These are phyloP conservation scores for Rhodotorula sp. DNA, from an alignment of 1,284 basidiomycete species.

Conservation along the genomic window DNA sequence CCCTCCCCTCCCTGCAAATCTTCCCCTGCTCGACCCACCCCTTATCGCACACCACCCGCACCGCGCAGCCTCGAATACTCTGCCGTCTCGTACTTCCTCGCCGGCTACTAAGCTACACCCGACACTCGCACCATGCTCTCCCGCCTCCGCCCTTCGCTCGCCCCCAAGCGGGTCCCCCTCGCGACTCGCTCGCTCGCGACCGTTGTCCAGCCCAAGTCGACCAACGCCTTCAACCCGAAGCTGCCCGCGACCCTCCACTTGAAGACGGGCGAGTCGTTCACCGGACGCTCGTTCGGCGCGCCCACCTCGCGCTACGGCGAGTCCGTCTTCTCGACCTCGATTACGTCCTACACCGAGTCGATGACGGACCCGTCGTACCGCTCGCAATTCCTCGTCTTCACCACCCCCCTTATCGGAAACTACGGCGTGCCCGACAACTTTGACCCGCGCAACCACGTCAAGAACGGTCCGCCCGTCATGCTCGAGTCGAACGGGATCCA, in stretches of 20 bases:
- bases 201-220: conserved; percentile 21
- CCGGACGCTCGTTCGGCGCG: conserved; percentile 84
- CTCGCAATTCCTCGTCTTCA: conserved; percentile 97
- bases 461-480: conserved; percentile 70
- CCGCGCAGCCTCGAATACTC: conserved; percentile 31
- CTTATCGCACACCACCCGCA: not conserved
- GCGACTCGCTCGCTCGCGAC: conserved; percentile 28
- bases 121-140: conserved; percentile 18
- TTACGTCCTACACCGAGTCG: conserved; percentile 98
- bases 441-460: conserved; percentile 51
- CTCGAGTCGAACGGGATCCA: conserved; percentile 88
- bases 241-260: conserved; percentile 85
- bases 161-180: conserved; percentile 14
- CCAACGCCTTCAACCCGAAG: conserved; percentile 36
- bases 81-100: conserved; percentile 26
- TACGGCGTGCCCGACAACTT: conserved; percentile 89
- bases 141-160: conserved; percentile 8
- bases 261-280: conserved; percentile 89
- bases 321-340: conserved; percentile 97
- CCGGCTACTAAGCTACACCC: conserved; percentile 16
- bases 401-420: conserved; percentile 96
- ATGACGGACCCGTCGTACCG: conserved; percentile 99
- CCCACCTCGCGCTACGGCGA: conserved; percentile 87
- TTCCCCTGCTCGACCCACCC: not conserved
- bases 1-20: not conserved